Evolutionary conservation across 331 rosid genomes (phyloP).

Genomic region (Pyracantha coccinea): DNA sequence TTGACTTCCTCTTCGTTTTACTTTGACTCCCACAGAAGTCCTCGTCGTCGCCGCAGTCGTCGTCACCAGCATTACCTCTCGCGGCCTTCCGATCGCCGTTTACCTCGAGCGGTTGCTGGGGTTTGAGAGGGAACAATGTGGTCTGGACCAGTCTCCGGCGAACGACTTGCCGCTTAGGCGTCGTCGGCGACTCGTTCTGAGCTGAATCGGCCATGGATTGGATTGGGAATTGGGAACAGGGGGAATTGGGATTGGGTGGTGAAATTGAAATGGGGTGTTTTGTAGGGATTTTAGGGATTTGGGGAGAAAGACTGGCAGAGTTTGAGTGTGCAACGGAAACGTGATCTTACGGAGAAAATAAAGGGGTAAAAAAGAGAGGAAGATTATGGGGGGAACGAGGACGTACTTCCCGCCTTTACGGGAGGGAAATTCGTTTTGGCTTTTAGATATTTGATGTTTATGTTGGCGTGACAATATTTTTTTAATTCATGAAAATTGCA

Average conservation of each 20-base stretch:
- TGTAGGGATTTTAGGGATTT: constrained; percentile 4
- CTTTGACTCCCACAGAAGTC: constrained; percentile 34
- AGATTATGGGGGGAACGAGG: constrained; percentile 47
- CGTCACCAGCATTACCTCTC: constrained; percentile 10
- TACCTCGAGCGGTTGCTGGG: constrained; percentile 26
- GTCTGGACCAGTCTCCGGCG: constrained; percentile 77
- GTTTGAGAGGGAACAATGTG: constrained; percentile 55
- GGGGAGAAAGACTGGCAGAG: background rate
- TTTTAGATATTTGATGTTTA: too few relatives aligned
- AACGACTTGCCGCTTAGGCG: constrained; percentile 24
- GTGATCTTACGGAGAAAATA: background rate
- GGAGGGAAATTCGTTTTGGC: background rate
- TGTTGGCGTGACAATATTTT: too few relatives aligned
- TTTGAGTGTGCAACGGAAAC: background rate
- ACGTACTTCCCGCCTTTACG: constrained; percentile 45
- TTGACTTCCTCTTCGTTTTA: constrained; percentile 39
- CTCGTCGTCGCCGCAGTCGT: constrained; percentile 25
- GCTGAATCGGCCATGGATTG: constrained; percentile 4
- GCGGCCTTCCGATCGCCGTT: constrained; percentile 22
- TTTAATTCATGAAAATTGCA: too few relatives aligned
- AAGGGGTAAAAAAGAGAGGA: background rate
- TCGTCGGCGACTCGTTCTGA: constrained; percentile 11
- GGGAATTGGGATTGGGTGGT: background rate
- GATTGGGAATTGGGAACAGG: constrained; percentile 4
- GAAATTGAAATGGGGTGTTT: background rate